A percentile compares a stretch with the other conserved stretches of the same genome.
Conservation (phyloP, 78 protist species). For the Dictyostelium purpureum region DNA sequence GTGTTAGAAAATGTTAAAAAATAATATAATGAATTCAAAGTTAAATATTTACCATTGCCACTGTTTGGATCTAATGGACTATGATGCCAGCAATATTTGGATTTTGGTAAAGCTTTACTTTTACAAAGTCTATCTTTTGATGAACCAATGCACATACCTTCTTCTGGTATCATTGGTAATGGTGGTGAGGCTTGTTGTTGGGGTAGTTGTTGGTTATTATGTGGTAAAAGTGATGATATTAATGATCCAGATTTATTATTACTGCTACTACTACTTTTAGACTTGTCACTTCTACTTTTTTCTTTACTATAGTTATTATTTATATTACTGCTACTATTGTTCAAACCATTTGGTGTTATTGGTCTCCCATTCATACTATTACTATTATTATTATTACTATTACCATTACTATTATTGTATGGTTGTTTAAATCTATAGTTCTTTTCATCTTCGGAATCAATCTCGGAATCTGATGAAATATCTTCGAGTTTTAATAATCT, state of each 20-base stretch:
- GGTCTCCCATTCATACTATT: neutral
- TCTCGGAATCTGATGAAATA: slow-evolving; percentile 45
- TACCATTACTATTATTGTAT: neutral
- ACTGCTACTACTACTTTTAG: neutral
- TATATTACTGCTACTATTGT: neutral
- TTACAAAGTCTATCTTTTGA: slow-evolving; percentile 48
- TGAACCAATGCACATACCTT: slow-evolving; percentile 37
- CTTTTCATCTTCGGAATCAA: slow-evolving; percentile 6
- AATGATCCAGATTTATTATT: neutral
- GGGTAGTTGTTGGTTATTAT: neutral
- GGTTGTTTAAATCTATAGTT: neutral
- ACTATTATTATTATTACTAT: neutral
- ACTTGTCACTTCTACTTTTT: neutral
- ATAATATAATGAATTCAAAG: too few relatives aligned
- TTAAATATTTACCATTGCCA: too few relatives aligned
- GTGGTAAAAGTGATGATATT: neutral
- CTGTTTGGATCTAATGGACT: slow-evolving; percentile 61
- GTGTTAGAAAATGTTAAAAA: too few relatives aligned
- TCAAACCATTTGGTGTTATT: neutral
- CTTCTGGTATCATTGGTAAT: neutral
- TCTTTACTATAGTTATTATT: neutral
- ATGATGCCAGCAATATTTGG: slow-evolving; percentile 78
- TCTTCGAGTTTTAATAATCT: slow-evolving; percentile 51
- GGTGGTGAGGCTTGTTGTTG: neutral
- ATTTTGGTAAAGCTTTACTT: slow-evolving; percentile 43